phyloP scores from a whole-genome alignment of 306 rosid genomes.

The Cicer judaicum region DNA sequence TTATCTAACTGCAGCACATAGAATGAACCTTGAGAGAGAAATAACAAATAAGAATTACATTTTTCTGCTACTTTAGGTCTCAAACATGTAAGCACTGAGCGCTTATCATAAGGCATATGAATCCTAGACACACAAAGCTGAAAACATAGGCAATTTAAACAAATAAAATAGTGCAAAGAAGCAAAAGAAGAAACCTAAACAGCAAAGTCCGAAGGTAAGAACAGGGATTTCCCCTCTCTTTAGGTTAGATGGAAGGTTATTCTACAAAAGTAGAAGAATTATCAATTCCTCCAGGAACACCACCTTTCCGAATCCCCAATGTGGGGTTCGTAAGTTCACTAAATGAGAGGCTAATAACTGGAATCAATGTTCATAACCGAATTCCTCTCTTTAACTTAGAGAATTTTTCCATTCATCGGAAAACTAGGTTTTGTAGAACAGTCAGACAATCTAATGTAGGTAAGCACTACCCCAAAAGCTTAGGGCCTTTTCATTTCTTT shows the following conservation, averaged over 20 bases:
- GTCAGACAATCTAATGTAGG: slow-evolving; percentile 24
- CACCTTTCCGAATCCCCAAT: background rate
- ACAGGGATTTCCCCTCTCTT: background rate
- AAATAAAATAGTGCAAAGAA: too few species aligned
- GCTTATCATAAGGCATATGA: too few species aligned
- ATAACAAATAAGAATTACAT: slow-evolving; percentile 20
- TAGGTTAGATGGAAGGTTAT: slow-evolving; percentile 20
- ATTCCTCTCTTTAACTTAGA: background rate
- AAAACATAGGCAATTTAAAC: too few species aligned
- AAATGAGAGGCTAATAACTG: background rate
- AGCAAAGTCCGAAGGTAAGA: background rate
- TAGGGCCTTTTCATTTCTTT: background rate
- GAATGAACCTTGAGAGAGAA: slow-evolving; percentile 7
- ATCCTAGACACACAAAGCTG: too few species aligned
- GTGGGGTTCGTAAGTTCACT: background rate
- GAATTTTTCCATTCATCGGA: slow-evolving; percentile 18
- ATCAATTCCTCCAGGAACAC: background rate
- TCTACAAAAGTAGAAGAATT: slow-evolving; percentile 1
- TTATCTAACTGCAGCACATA: slow-evolving; percentile 37
- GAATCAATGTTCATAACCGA: too few species aligned
- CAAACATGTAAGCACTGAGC: background rate
- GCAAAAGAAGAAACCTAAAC: too few species aligned
- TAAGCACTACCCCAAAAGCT: slow-evolving; percentile 27
- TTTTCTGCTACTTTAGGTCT: slow-evolving; percentile 15
- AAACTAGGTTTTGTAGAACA: slow-evolving; percentile 3